These are phyloP conservation scores for Nakazawaea laoshanensis DNA, from an alignment of 805 yeast genomes.

Conservation along the genomic window DNA sequence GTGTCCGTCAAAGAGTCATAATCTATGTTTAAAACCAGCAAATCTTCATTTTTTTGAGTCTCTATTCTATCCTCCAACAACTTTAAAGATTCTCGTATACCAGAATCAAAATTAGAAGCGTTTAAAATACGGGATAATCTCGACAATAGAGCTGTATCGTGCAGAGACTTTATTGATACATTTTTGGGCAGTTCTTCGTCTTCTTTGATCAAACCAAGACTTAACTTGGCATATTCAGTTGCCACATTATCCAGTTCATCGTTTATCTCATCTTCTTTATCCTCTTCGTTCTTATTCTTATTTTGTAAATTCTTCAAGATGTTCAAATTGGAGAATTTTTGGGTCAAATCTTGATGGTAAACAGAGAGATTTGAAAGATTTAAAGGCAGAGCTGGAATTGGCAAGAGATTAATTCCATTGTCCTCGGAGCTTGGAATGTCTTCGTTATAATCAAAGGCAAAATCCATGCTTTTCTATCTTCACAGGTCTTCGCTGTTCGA, in stretches of 20 bases:
- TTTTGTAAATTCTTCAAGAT: conserved; percentile 19
- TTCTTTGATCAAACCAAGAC: conserved; percentile 29
- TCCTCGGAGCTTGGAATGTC: not conserved
- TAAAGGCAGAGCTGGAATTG: conserved; percentile 32
- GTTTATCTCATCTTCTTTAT: conserved; percentile 8
- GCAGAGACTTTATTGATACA: conserved; percentile 1
- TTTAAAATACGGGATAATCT: conserved; percentile 44
- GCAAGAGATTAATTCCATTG: conserved; percentile 11
- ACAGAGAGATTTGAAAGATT: conserved; percentile 26
- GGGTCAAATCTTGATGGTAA: conserved; percentile 25
- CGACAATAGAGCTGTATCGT: conserved; percentile 19
- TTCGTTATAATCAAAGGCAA: conserved; percentile 7
- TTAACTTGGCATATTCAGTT: conserved; percentile 32
- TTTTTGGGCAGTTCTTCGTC: conserved; percentile 3
- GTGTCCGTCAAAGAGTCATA: conserved; percentile 34
- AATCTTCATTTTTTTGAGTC: conserved; percentile 23
- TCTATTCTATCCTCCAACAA: conserved; percentile 21
- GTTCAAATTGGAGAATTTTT: conserved; percentile 25
- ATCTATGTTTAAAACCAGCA: conserved; percentile 13
- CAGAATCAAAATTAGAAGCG: conserved; percentile 31
- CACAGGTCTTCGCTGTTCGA: not conserved
- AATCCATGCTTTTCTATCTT: conserved; percentile 6
- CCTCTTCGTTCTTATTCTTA: conserved; percentile 8
- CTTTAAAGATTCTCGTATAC: conserved; percentile 21
- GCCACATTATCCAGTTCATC: conserved; percentile 7